Base-by-base conservation (phyloP, 2,329 filamentous ascomycete species). In the Hypoxylon sp. region DNA sequence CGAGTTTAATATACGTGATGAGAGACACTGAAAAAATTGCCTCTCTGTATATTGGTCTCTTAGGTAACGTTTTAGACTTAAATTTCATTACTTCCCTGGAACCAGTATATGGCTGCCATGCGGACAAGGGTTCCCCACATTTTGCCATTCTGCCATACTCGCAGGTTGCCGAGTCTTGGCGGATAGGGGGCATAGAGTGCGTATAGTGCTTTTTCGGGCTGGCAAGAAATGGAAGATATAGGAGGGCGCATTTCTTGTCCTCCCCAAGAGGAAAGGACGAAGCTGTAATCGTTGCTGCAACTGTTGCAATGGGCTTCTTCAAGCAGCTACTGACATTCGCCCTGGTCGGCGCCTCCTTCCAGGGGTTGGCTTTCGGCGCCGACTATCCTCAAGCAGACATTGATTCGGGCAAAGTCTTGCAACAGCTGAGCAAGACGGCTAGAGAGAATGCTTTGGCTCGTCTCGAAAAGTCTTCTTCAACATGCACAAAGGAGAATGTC, bases 401-500 rank as follows among this genome's bases (percentile, higher is more conserved):
- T 65, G 62, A 71, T 64, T 76, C 75, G 9, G 76, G 76, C 3
- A 76, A 76, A 52, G 75, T 70, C 4, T 53, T 77, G 53, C 53
- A 73, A 31, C 48, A 74, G 24, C 66, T 77, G 17, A 53, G 74
- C 51, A 70, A 74, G 63, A 72, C 66, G 11, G 75, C 76, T 11
- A 69, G 71, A 4, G 67, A 76, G 10, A 75, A 46, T 22, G 74
- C 76, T 13, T 57, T 77, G 53, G 65, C 68, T 26, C 71, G 76
- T 10, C 53, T 77, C 9, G 74, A 71, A 17, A 59, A 63, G 6
- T 64, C 59, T 11, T 58, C 59, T 8, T 55, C 64, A 1, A 72
- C 35, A 3, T 78, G 76, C 39, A 76, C 73, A 19, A 74, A 73
- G 71, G 76, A 78, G 3, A 76, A 74, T 48, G 73, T 78, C 19